These are phyloP conservation scores for Yarrowia sp. DNA, from an alignment of 805 yeast genomes.

Conservation along the genomic window DNA sequence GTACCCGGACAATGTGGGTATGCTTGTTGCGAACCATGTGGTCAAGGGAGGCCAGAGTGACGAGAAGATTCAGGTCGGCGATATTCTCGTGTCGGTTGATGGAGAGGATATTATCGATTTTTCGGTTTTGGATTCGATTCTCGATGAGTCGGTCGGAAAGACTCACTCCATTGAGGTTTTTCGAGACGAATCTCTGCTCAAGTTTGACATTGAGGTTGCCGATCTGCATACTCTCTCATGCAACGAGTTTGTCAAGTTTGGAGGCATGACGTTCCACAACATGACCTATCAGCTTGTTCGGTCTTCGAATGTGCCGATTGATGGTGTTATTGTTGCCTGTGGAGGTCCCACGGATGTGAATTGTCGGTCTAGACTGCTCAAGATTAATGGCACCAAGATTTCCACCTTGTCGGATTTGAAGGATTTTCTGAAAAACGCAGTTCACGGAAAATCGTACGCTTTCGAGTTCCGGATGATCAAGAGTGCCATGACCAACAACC, in stretches of 20 bases:
- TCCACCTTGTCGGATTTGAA: not conserved
- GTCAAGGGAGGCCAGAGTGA: slow-evolving; percentile 85
- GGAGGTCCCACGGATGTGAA: slow-evolving; percentile 53
- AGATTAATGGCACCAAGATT: not conserved
- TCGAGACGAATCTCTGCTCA: slow-evolving; percentile 66
- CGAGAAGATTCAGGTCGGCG: slow-evolving; percentile 74
- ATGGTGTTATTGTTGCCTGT: slow-evolving; percentile 70
- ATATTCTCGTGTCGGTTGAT: slow-evolving; percentile 71
- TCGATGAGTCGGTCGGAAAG: slow-evolving; percentile 68
- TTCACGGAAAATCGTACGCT: slow-evolving; percentile 1
- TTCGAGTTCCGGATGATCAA: not conserved
- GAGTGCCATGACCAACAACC: not conserved
- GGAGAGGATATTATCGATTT: slow-evolving; percentile 66
- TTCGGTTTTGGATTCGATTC: slow-evolving; percentile 72
- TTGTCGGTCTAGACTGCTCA: slow-evolving; percentile 53
- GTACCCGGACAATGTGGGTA: slow-evolving; percentile 70
- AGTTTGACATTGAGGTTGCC: slow-evolving; percentile 55
- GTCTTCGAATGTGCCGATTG: slow-evolving; percentile 74
- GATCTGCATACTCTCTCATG: slow-evolving; percentile 84
- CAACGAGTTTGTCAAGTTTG: slow-evolving; percentile 70
- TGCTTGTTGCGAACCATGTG: slow-evolving; percentile 77
- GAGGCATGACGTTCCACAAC: slow-evolving; percentile 84
- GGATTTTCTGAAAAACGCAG: not conserved
- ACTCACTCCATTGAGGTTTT: slow-evolving; percentile 57
- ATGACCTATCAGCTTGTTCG: slow-evolving; percentile 87